Conservation (phyloP, 1,284 basidiomycete species). For the Phaffia rhodozyma region DNA sequence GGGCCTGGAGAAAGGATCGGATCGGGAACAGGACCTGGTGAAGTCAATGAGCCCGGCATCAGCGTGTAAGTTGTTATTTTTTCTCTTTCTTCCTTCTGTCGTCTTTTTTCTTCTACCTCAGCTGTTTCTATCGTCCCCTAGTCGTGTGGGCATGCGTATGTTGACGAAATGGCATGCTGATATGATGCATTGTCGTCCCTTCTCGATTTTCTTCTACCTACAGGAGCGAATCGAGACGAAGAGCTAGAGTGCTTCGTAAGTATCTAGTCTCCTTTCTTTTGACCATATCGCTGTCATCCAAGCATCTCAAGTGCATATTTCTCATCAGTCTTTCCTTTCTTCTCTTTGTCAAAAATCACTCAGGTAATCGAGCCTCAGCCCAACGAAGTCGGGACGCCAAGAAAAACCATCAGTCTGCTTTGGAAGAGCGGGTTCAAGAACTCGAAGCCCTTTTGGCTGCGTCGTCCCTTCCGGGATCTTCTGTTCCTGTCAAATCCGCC, state of each 20-base stretch:
- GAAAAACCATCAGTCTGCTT: constrained; percentile 15
- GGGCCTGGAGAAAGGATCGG: constrained; percentile 8
- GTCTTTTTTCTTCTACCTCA: not conserved
- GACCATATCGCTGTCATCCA: not conserved
- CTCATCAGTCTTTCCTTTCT: not conserved
- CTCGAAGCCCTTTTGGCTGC: constrained; percentile 11
- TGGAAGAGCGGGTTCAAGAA: constrained; percentile 9
- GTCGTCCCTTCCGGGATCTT: not conserved
- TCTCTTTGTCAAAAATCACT: not conserved
- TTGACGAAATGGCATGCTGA: no score
- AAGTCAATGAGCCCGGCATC: constrained; percentile 18
- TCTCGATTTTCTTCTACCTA: no score
- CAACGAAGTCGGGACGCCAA: constrained; percentile 18
- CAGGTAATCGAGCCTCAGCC: constrained; percentile 18
- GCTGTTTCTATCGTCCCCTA: no score
- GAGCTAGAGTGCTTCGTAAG: constrained; percentile 18
- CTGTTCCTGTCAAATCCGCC: not conserved
- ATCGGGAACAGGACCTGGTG: constrained; percentile 10
- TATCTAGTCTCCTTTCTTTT: not conserved
- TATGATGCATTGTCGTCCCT: no score
- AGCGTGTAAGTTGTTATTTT: constrained; percentile 3
- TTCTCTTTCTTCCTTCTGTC: not conserved
- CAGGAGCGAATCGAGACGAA: constrained; percentile 14
- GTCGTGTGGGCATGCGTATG: no score
- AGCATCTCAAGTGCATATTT: not conserved